phyloP scores from a whole-genome alignment of 2,329 filamentous ascomycete species.

The Talaromyces sp. region DNA sequence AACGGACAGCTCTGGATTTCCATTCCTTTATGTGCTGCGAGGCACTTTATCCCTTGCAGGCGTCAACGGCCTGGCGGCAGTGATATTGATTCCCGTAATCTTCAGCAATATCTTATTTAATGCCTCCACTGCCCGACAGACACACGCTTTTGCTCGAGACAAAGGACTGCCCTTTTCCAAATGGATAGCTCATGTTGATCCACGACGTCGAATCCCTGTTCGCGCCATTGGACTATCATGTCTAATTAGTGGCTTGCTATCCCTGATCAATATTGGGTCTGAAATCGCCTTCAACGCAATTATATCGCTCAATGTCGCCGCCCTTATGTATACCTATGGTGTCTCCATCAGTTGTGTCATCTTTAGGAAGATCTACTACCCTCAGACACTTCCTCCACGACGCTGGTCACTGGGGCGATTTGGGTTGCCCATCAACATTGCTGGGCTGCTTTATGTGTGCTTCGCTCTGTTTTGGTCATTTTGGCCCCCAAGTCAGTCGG shows the following conservation, averaged over 20 bases:
- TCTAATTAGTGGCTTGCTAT: conserved; percentile 41
- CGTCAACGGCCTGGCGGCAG: conserved; percentile 39
- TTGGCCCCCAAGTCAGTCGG: conserved; percentile 47
- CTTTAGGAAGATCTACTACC: conserved; percentile 44
- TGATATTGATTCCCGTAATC: conserved; percentile 45
- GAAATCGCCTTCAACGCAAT: conserved; percentile 56
- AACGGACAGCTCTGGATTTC: conserved; percentile 46
- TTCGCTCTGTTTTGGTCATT: conserved; percentile 53
- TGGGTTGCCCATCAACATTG: conserved; percentile 50
- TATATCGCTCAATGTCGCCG: conserved; percentile 51
- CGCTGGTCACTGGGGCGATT: conserved; percentile 49
- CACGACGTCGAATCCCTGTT: conserved; percentile 44
- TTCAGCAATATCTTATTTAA: conserved; percentile 44
- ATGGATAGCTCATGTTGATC: conserved; percentile 44
- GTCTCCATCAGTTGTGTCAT: conserved; percentile 52
- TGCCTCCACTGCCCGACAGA: conserved; percentile 44
- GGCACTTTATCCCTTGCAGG: conserved; percentile 27
- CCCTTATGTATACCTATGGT: conserved; percentile 55
- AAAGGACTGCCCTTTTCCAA: conserved; percentile 45
- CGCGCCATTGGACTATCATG: conserved; percentile 41
- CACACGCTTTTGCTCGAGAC: conserved; percentile 49
- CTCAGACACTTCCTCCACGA: conserved; percentile 41
- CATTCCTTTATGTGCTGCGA: conserved; percentile 53
- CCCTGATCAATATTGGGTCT: conserved; percentile 57
- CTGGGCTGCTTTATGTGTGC: conserved; percentile 47